These are phyloP conservation scores for Ambrosiella cleistominuta DNA, from an alignment of 2,329 filamentous ascomycete genomes.

Conservation along the genomic window DNA sequence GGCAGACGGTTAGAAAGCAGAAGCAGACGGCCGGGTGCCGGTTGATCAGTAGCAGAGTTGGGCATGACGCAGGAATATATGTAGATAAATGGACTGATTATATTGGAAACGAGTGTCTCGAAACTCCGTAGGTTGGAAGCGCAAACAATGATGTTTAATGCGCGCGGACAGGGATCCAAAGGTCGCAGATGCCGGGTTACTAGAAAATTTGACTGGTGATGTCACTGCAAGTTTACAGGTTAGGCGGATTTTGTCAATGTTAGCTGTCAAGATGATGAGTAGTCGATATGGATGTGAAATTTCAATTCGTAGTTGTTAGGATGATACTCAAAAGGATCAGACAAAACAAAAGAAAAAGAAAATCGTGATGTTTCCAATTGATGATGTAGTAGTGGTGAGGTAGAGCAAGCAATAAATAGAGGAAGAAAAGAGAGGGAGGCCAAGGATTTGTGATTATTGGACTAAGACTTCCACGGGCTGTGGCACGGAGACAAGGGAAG, in stretches of 20 bases:
- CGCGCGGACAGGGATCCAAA: neutral
- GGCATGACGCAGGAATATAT: conserved; percentile 19
- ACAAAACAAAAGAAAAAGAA: neutral
- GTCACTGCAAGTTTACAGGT: neutral
- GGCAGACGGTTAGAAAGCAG: conserved; percentile 89
- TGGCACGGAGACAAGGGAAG: neutral
- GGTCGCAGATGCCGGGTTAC: neutral
- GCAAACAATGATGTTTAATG: neutral
- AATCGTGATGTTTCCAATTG: neutral
- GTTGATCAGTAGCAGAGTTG: conserved; percentile 20
- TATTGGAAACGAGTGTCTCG: neutral
- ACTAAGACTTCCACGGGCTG: neutral
- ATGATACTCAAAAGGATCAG: no score
- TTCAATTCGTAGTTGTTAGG: neutral
- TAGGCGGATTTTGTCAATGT: neutral
- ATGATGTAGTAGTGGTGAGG: neutral
- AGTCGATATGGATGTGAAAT: neutral
- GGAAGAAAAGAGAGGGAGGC: neutral
- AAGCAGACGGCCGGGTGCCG: conserved; percentile 40
- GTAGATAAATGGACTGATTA: no score
- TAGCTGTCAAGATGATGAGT: neutral
- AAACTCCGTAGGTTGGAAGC: neutral
- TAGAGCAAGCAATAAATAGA: neutral
- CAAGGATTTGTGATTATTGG: neutral
- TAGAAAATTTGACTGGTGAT: conserved; percentile 1